Conservation (phyloP, 2,329 filamentous ascomycete genomes). For the Fusarium goolgardi region DNA sequence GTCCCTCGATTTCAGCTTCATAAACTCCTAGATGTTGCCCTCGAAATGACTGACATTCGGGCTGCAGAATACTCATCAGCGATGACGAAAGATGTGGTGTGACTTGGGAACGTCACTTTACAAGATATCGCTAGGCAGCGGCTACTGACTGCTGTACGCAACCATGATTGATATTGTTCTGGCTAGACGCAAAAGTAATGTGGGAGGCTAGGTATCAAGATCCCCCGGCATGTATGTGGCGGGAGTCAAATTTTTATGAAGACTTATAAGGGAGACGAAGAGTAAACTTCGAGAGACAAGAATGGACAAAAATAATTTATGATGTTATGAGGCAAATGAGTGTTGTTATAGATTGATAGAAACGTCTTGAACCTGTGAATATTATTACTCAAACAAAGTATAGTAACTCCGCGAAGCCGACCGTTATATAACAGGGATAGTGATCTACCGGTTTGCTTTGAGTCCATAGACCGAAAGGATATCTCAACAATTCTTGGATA, state of each 20-base stretch:
- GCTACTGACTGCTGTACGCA: neutral
- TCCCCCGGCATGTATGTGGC: neutral
- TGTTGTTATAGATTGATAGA: neutral
- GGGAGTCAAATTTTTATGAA: neutral
- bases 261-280: neutral
- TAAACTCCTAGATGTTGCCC: constrained; percentile 20
- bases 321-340: constrained; percentile 6
- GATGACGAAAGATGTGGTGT: neutral
- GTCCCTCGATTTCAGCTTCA: constrained; percentile 50
- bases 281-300: neutral
- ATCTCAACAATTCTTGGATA: neutral
- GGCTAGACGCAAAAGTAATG: neutral
- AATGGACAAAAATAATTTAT: neutral
- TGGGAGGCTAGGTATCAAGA: neutral
- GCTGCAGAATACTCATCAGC: neutral
- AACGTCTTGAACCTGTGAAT: neutral
- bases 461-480: neutral
- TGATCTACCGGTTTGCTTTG: neutral
- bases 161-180: neutral
- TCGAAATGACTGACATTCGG: neutral
- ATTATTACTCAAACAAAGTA: neutral
- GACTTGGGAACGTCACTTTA: neutral
- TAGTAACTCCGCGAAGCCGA: neutral
- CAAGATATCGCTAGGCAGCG: no score
- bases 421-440: neutral